Conservation (phyloP, 1,139 yeast genomes). For the Suhomyces maxii region DNA sequence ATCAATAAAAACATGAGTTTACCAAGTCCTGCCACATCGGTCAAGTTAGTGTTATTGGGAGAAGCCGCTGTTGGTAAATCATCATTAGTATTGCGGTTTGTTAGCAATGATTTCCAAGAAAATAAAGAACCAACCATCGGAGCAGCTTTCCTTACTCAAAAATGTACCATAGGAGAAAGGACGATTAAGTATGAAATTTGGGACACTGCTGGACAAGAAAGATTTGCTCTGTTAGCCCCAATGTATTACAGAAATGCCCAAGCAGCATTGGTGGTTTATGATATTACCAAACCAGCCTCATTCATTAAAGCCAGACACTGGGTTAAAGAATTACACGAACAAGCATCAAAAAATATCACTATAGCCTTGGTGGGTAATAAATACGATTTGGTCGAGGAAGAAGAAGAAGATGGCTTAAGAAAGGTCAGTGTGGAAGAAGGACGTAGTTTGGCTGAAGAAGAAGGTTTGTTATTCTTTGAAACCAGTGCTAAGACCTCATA, state of each 20-base stretch:
- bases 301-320: conserved; percentile 98
- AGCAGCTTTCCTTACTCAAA: conserved; percentile 94
- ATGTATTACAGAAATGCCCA: conserved; percentile 99
- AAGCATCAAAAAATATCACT: conserved; percentile 85
- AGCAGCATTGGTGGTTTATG: conserved; percentile 95
- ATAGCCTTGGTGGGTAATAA: conserved; percentile 95
- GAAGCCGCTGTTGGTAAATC: conserved; percentile 99
- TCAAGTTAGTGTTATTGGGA: conserved; percentile 85
- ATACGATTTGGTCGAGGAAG: conserved; percentile 59
- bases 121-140: conserved; percentile 97
- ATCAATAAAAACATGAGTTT: conserved; percentile 25
- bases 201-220: conserved; percentile 99
- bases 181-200: conserved; percentile 95
- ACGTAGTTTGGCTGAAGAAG: conserved; percentile 66
- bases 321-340: conserved; percentile 96
- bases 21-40: conserved; percentile 62
- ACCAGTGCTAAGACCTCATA: conserved; percentile 93
- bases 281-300: conserved; percentile 94
- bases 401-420: conserved; percentile 45
- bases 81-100: conserved; percentile 87
- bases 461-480: conserved; percentile 80
- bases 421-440: conserved; percentile 92
- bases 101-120: conserved; percentile 93
- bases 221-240: conserved; percentile 95
- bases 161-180: conserved; percentile 86